Base-by-base conservation (phyloP, 306 rosid genomes). In the Castanea crenata region DNA sequence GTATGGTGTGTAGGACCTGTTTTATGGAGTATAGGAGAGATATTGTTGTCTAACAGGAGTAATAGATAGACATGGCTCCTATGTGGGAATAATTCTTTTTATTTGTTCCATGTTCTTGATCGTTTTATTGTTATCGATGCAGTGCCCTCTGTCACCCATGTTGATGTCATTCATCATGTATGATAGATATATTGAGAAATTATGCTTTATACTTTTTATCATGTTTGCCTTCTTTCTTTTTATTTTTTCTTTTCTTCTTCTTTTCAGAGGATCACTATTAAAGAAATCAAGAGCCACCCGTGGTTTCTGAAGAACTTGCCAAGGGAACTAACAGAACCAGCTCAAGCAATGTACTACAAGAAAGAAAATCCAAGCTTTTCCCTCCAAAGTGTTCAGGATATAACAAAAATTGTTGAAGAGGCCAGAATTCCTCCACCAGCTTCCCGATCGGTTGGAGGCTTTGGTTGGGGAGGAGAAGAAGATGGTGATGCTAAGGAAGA, bases 291-390 rank as follows among this genome's bases (percentile, higher is more conserved):
- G 91, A 82, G 80, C 63, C 94, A 92, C 67, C 94, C 94, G 16
- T 92, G 97, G 97, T 92, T 92, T 83, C 67, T 88, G 35, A 92
- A 90, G 89, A 90, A 92, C 89, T 87, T 92, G 84, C 97, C 97
- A 1, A 87, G 94, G 85, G 97, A 92, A 85, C 86, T 92, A 76
- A 92, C 94, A 23, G 97, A 92, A 80, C 77, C 87, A 77, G 92
- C 90, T 76, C 97, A 92, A 88, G 88, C 81, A 74, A 81, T 85
- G 69, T 88, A 90, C 90, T 87, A 90, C 87, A 84, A 83, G 83
- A 92, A 77, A 83, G 97, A 89, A 76, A 90, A 92, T 69, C 97
- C 97, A 73, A 89, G 90, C 73, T 92, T 86, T 83, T 92, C 97
- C 70, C 89, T 81, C 83, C 97, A 92, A 81, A 79, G 86, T 54